Evolutionary conservation across 23 red algal genomes (phyloP).

Genomic region (Gracilariopsis chorda): DNA sequence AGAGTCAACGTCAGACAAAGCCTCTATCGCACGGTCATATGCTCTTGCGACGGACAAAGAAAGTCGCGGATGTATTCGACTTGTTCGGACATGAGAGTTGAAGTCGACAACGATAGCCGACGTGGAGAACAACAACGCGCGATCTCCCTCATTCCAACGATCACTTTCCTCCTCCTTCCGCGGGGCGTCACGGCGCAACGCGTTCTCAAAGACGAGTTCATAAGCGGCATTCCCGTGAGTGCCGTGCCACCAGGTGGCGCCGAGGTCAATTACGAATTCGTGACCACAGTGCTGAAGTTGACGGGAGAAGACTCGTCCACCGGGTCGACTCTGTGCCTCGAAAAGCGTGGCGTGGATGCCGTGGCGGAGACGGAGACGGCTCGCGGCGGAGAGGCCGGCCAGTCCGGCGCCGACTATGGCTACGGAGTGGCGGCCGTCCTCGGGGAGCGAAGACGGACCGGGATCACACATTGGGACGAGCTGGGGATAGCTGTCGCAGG

Average conservation of each 20-base stretch:
- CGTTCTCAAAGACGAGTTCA: neutral
- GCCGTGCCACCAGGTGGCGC: constrained; percentile 55
- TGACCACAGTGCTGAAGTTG: neutral
- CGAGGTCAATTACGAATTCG: neutral
- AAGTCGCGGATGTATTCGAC: neutral
- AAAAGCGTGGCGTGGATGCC: constrained; percentile 16
- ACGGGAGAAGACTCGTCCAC: constrained; percentile 19
- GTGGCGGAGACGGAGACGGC: neutral
- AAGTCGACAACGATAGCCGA: neutral
- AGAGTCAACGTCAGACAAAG: neutral
- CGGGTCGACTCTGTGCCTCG: constrained; percentile 4
- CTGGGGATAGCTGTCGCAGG: no score
- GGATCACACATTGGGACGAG: no score
- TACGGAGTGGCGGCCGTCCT: no score
- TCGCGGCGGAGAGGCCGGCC: constrained; percentile 11
- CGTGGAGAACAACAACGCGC: neutral
- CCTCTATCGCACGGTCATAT: neutral
- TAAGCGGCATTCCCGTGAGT: constrained; percentile 34
- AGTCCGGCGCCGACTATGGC: constrained; percentile 49
- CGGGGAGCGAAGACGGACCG: no score
- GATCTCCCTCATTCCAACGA: neutral
- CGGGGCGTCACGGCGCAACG: no score
- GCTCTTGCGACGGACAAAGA: neutral
- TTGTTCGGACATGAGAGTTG: neutral
- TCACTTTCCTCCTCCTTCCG: neutral